Conservation (phyloP, 2,329 filamentous ascomycete species). For the Talaromyces marneffei region DNA sequence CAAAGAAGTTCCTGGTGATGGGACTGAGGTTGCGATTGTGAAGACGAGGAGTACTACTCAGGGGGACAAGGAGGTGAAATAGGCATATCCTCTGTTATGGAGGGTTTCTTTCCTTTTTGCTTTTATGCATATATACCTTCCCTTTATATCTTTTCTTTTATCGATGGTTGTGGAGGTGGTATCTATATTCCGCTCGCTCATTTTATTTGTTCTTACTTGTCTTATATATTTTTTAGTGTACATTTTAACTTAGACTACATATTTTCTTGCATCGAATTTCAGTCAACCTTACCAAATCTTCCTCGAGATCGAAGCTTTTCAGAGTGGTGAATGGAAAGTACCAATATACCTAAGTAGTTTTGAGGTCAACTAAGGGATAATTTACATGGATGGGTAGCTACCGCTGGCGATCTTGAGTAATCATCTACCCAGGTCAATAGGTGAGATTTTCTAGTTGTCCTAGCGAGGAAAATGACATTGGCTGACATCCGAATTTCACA, state of each 20-base stretch:
- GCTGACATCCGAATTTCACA: background rate
- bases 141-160: background rate
- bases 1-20: slow-evolving; percentile 8
- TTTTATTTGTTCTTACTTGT: background rate
- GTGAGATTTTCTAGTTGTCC: background rate
- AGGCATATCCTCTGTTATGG: background rate
- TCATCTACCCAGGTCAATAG: background rate
- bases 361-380: too few relatives aligned
- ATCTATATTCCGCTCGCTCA: background rate
- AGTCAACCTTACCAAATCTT: background rate
- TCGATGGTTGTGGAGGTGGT: background rate
- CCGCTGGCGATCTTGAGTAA: background rate
- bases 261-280: background rate
- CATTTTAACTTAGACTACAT: background rate
- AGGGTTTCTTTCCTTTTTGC: background rate
- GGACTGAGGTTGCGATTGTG: background rate
- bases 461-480: background rate
- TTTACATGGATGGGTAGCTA: too few relatives aligned
- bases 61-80: background rate
- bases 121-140: background rate
- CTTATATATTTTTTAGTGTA: background rate
- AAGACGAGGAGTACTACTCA: slow-evolving; percentile 1
- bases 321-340: too few relatives aligned
- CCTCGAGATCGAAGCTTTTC: background rate
- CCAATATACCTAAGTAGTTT: too few relatives aligned